Conservation (phyloP, 1,284 basidiomycete genomes). For the Tilletia walkeri region DNA sequence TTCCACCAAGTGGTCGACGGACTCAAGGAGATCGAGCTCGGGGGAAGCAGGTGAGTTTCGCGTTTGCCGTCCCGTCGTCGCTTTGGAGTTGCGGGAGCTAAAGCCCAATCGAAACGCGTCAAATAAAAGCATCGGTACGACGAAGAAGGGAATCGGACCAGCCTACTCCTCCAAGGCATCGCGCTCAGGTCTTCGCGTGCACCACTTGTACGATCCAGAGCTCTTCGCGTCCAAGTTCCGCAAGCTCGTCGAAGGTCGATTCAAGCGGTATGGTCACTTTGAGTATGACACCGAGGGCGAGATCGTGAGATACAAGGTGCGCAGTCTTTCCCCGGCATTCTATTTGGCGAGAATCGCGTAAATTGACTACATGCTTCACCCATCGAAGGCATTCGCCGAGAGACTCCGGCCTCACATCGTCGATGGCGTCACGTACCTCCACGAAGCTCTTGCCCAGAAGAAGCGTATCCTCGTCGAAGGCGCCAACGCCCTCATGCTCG, state of each 20-base stretch:
- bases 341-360: neutral
- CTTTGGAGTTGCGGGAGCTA: neutral
- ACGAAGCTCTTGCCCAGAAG: slow-evolving; percentile 69
- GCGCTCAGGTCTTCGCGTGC: slow-evolving; percentile 88
- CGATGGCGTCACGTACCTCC: slow-evolving; percentile 81
- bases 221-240: slow-evolving; percentile 89
- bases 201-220: slow-evolving; percentile 88
- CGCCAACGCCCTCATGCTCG: slow-evolving; percentile 96
- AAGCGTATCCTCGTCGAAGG: slow-evolving; percentile 91
- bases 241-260: slow-evolving; percentile 90
- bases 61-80: neutral
- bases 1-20: slow-evolving; percentile 99
- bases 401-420: slow-evolving; percentile 83
- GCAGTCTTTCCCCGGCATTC: slow-evolving; percentile 20
- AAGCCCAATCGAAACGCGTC: neutral
- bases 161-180: slow-evolving; percentile 97
- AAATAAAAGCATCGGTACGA: slow-evolving; percentile 79
- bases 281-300: slow-evolving; percentile 98
- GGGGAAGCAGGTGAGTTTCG: slow-evolving; percentile 62
- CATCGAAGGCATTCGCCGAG: slow-evolving; percentile 72
- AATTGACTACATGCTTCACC: neutral
- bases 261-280: slow-evolving; percentile 96
- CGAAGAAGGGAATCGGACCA: slow-evolving; percentile 96
- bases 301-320: slow-evolving; percentile 83
- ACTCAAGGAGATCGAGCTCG: slow-evolving; percentile 94